Conservation (phyloP, 169 alveolate species). For the Cryptosporidium sp. region DNA sequence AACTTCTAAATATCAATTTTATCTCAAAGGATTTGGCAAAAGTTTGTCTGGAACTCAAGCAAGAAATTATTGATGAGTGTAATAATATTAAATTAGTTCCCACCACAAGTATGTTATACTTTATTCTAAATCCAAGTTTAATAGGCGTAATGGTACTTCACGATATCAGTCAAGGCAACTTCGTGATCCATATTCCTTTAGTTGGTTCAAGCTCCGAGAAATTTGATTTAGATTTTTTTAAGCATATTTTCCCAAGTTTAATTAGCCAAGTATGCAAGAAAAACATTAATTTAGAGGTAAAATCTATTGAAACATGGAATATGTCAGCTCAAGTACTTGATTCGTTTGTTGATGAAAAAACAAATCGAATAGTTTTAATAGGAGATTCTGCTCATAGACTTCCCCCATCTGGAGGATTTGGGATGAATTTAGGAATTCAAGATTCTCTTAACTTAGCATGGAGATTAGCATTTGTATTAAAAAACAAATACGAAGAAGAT, state of each 20-base stretch:
- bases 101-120: conserved; percentile 89
- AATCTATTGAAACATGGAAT: conserved; percentile 82
- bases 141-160: conserved; percentile 91
- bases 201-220: conserved; percentile 80
- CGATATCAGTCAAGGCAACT: conserved; percentile 87
- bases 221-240: conserved; percentile 78
- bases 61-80: background rate
- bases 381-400: conserved; percentile 95
- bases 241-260: background rate
- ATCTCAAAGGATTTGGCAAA: conserved; percentile 82
- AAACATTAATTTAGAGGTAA: conserved; percentile 43
- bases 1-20: conserved; percentile 90
- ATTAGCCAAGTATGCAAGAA: background rate
- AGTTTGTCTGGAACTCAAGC: conserved; percentile 71
- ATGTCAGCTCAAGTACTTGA: conserved; percentile 83
- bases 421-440: conserved; percentile 93
- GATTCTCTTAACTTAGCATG: conserved; percentile 87
- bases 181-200: conserved; percentile 91
- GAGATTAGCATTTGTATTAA: conserved; percentile 76
- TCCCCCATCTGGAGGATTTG: conserved; percentile 96
- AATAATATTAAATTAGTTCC: background rate
- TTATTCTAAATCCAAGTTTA: conserved; percentile 83
- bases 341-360: conserved; percentile 80
- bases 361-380: conserved; percentile 82
- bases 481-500: background rate